Percentiles rank a stretch among this genome's conserved stretches.
Evolutionary conservation across 768 basidiomycete genomes (phyloP).

Genomic region (Phylloporus sp.): DNA sequence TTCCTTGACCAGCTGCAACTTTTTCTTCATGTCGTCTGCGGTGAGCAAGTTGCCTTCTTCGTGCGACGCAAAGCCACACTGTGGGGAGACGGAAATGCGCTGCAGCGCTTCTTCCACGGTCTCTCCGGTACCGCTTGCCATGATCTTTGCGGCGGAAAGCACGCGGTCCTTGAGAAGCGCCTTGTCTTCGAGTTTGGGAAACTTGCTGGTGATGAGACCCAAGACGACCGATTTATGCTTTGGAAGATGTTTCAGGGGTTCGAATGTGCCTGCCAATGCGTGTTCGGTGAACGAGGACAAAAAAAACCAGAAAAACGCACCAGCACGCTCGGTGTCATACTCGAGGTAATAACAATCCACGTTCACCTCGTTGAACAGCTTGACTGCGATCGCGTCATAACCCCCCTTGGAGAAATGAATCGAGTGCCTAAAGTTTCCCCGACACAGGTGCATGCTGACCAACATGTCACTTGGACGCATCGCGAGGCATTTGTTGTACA

Average conservation of each 20-base stretch:
- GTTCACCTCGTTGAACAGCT: conserved; percentile 41
- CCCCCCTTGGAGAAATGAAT: conserved; percentile 43
- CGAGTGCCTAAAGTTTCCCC: conserved; percentile 32
- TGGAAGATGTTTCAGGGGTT: conserved; percentile 29
- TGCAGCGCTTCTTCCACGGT: conserved; percentile 35
- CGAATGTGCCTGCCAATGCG: conserved; percentile 24
- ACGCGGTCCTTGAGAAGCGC: conserved; percentile 37
- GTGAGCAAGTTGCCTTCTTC: conserved; percentile 40
- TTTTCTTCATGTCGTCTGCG: conserved; percentile 32
- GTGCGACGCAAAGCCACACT: conserved; percentile 49
- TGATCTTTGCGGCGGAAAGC: conserved; percentile 38
- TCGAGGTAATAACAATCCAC: conserved; percentile 45
- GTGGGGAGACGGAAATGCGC: conserved; percentile 43
- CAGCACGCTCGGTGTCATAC: conserved; percentile 45
- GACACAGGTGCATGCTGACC: conserved; percentile 41
- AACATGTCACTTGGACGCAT: conserved; percentile 37
- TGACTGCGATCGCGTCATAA: conserved; percentile 41
- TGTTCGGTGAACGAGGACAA: neutral
- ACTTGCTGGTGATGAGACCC: conserved; percentile 42
- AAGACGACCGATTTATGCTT: conserved; percentile 38
- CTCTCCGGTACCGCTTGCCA: conserved; percentile 37
- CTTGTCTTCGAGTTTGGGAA: conserved; percentile 40
- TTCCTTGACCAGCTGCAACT: conserved; percentile 29
- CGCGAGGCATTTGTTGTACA: conserved; percentile 37
- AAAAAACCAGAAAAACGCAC: conserved; percentile 15